A percentile compares a stretch with the other conserved stretches of the same genome.
Evolutionary conservation across 371 early-diverging fungal species (phyloP).

Genomic region (Actinomucor elegans): DNA sequence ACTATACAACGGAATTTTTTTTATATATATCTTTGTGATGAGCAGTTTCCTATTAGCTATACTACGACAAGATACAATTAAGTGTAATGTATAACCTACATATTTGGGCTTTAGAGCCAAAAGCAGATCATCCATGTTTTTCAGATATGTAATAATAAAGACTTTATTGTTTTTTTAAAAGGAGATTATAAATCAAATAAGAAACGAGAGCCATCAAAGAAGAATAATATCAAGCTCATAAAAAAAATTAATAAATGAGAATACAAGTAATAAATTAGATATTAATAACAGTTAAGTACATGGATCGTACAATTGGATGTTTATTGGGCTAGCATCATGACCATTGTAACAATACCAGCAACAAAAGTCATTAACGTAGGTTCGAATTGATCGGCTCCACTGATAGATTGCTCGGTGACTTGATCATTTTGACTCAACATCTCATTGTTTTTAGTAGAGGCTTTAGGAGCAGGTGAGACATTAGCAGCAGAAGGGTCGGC

Average conservation of each 20-base stretch:
- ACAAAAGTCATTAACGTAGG: background rate
- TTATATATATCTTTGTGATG: no score
- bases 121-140: no score
- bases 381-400: background rate
- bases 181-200: background rate
- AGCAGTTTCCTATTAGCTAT: no score
- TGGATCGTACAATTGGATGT: background rate
- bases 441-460: background rate
- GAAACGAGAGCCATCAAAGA: background rate
- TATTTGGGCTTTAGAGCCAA: no score
- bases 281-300: background rate
- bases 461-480: no score
- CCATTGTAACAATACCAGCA: conserved; percentile 1
- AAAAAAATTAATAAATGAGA: background rate
- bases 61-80: no score
- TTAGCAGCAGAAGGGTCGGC: no score
- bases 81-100: no score
- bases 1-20: no score
- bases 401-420: conserved; percentile 1
- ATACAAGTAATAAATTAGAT: background rate
- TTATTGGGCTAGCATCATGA: conserved; percentile 1
- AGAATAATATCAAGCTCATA: background rate
- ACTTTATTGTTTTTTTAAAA: background rate
- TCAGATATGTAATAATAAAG: background rate
- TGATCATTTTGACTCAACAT: background rate